Base-by-base conservation (phyloP, 116 monocot species). In the Phalaenopsis hybrid region DNA sequence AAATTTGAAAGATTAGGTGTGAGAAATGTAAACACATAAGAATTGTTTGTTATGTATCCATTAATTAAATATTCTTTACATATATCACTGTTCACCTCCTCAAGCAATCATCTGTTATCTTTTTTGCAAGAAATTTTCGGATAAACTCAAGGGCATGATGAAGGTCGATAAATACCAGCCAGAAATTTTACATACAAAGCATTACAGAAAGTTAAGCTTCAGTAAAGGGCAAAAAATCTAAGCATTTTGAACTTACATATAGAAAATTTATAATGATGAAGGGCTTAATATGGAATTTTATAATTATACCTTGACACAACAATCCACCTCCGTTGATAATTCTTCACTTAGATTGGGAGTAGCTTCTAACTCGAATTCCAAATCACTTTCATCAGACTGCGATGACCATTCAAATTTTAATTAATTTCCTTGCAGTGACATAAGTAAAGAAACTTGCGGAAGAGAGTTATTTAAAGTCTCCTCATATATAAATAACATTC, bases 341-440 rank as follows among this genome's bases (percentile, higher is more conserved):
- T 94, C 96, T 63, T 61, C 61, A 83, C 63, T 85, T 21, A 79
- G 82, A 74, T 83, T 46, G 79, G 94, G 92, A 81, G 83, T 78
- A 77, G 85, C 81, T 86, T 94, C 94, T 65, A 92, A 18, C 65
- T 96, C 92, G 81, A 85, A 89, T 74, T 96, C 96, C 77, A 94
- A 79, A 75, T 96, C 96, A 86, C 94, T 96, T 61, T 94, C 94
- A 91, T 94, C 94, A 84, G 89, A 92, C 94, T 97, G 82, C 78
- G 84, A 82, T 20, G 48, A 74, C 16, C 44, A 44, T 49, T 46
- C 17, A 68, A 11, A 50, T 20, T 49, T 77, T 25, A 77, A 25
- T 77, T 77, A 77, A 28, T 75, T 75, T n/a, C 16, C 46, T 75
- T 46, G 46, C 46, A 46, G 77, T 2, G 7, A 52, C 23, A 77